phyloP scores from a whole-genome alignment of 768 basidiomycete species.

The Panaeolus cyanescens region DNA sequence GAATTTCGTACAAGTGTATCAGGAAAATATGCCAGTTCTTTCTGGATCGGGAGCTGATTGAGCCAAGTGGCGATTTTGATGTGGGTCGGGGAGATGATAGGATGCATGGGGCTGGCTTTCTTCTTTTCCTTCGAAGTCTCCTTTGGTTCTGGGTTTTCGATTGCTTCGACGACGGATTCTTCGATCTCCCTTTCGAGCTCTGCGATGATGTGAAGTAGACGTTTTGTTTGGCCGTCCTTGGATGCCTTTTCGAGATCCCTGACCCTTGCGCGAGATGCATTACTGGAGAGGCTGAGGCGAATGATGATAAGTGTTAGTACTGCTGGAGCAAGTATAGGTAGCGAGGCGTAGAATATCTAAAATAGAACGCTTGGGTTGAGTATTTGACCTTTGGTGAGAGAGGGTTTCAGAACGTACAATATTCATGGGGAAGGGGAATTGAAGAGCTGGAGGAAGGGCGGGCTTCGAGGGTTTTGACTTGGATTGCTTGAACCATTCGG shows the following conservation, averaged over 20 bases:
- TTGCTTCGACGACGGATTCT: slow-evolving; percentile 57
- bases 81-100: slow-evolving; percentile 60
- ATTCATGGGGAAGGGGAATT: slow-evolving; percentile 69
- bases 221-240: slow-evolving; percentile 37
- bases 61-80: slow-evolving; percentile 56
- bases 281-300: slow-evolving; percentile 58
- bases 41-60: slow-evolving; percentile 72
- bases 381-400: no score
- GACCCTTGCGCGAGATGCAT: slow-evolving; percentile 65
- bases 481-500: slow-evolving; percentile 51
- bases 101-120: slow-evolving; percentile 37
- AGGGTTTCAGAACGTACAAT: slow-evolving; percentile 30
- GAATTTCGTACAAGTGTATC: slow-evolving; percentile 58
- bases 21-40: slow-evolving; percentile 67
- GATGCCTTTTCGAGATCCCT: slow-evolving; percentile 59
- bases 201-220: slow-evolving; percentile 56
- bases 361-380: background rate
- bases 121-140: no score
- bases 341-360: slow-evolving; percentile 50
- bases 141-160: slow-evolving; percentile 48
- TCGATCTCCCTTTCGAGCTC: slow-evolving; percentile 64
- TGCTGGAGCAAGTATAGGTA: slow-evolving; percentile 69
- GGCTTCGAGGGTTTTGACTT: slow-evolving; percentile 35
- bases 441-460: slow-evolving; percentile 59
- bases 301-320: slow-evolving; percentile 54